Conservation (phyloP, 1,139 yeast species). For the Kodamaea anthophila region DNA sequence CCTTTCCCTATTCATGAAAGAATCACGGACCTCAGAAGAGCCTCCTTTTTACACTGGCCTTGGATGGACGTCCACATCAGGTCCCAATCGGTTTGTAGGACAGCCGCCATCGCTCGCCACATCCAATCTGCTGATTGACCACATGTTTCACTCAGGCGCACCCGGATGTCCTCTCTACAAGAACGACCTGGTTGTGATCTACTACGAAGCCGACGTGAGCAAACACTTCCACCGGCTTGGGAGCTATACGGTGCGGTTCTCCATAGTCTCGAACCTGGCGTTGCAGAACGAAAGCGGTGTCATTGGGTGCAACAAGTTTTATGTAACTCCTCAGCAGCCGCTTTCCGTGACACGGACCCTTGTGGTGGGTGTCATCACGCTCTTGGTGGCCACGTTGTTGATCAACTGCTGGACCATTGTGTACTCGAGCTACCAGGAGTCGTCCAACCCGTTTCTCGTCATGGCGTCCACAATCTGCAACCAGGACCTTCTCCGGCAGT, state of each 20-base stretch:
- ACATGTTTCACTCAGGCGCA: slow-evolving; percentile 14
- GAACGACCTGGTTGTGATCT: slow-evolving; percentile 34
- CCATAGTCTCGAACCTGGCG: slow-evolving; percentile 34
- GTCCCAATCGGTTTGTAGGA: background rate
- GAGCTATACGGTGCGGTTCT: slow-evolving; percentile 33
- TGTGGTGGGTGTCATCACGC: slow-evolving; percentile 33
- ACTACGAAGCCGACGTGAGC: slow-evolving; percentile 32
- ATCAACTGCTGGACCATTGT: slow-evolving; percentile 40
- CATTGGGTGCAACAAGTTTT: slow-evolving; percentile 44
- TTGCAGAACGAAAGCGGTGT: slow-evolving; percentile 17
- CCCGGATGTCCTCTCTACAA: slow-evolving; percentile 38
- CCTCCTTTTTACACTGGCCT: too few species aligned
- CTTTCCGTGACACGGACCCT: slow-evolving; percentile 29
- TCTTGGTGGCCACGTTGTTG: slow-evolving; percentile 37
- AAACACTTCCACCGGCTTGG: slow-evolving; percentile 34
- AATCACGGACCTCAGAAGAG: too few species aligned
- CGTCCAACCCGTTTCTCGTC: slow-evolving; percentile 51
- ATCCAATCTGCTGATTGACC: slow-evolving; percentile 18
- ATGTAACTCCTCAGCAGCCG: slow-evolving; percentile 44
- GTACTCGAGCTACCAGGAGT: slow-evolving; percentile 57
- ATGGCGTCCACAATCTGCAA: slow-evolving; percentile 60
- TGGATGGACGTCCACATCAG: too few species aligned
- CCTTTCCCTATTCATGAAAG: too few species aligned
- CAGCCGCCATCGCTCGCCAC: slow-evolving; percentile 9
- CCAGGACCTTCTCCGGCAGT: slow-evolving; percentile 46